Evolutionary conservation across 768 basidiomycete species (phyloP), one percentile per base, ranked within the genome.

Genomic region (Amanita pseudoporphyria): DNA sequence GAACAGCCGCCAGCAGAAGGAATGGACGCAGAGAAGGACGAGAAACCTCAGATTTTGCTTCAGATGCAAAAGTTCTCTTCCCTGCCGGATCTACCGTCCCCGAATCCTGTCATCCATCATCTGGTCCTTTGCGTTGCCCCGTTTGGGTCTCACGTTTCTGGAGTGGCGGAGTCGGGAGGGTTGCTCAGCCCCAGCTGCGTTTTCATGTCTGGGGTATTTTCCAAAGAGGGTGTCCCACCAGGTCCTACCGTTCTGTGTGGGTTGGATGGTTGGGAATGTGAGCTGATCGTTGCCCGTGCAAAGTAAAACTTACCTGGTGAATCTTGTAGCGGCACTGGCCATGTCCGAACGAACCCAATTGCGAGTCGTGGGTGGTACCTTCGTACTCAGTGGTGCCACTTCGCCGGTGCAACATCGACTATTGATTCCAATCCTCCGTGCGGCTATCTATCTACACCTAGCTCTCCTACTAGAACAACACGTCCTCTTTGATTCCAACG

Each of bases 401-500:
- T 73, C 76, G 1, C 58, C 63, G 1, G 28, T 57, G 3, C 73
- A 78, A 47, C 70, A 81, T 54, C 53, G 56, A 3, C 51, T 69
- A 1, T 67, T 87, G 0, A 60, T 63, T 42, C 70, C 67, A 36
- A 64, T 76, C 14, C 74, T 87, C 13, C 72, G 75, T 13, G 55
- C 84, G 9, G 57, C 73, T 0, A 63, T 78, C 13, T 83, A 78
- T 58, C 58, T 71, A 7, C 76, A 80, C 55, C 68, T 82, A 1
- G 78, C 80, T 1, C 68, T 82, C 30, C 52, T 80, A 3, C 73
- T 84, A 13, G 83, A 84, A 56, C 80, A 83, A 57, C 70, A 74
- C 32, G 60, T 82, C 4, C 68, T 84, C 24, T 48, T 64, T 3
- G 70, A 80, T 59, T 78, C 72, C 1, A 63, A 71, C 43, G 70